These are phyloP conservation scores for Tricladium varicosporioides DNA, from an alignment of 2,329 filamentous ascomycete genomes.

Conservation along the genomic window DNA sequence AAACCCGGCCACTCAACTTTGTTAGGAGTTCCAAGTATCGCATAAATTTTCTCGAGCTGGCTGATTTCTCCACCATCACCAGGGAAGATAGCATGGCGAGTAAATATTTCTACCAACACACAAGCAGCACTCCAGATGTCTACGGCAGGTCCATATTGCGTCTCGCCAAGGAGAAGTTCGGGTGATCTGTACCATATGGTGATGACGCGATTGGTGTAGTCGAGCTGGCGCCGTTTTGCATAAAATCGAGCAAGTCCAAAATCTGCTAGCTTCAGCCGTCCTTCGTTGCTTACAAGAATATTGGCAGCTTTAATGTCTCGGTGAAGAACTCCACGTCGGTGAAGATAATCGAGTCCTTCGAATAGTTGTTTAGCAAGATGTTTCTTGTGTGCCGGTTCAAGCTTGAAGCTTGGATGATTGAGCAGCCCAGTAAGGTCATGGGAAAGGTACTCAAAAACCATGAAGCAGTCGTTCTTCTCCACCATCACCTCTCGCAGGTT, in stretches of 20 bases:
- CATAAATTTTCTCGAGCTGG: slow-evolving; percentile 96
- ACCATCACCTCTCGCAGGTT: slow-evolving; percentile 92
- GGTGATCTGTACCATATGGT: slow-evolving; percentile 97
- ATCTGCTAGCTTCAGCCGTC: slow-evolving; percentile 88
- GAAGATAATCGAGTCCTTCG: slow-evolving; percentile 88
- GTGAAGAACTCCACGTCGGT: slow-evolving; percentile 89
- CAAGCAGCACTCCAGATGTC: slow-evolving; percentile 98
- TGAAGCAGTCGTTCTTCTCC: slow-evolving; percentile 97
- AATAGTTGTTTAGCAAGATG: slow-evolving; percentile 91
- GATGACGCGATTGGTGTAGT: slow-evolving; percentile 98
- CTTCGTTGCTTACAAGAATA: slow-evolving; percentile 87
- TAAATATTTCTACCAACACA: slow-evolving; percentile 96
- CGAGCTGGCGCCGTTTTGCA: slow-evolving; percentile 83
- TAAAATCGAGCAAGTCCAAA: slow-evolving; percentile 97
- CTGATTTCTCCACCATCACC: slow-evolving; percentile 95
- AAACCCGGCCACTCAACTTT: slow-evolving; percentile 83
- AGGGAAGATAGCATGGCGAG: slow-evolving; percentile 87
- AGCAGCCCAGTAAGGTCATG: slow-evolving; percentile 93
- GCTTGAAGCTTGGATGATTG: slow-evolving; percentile 88
- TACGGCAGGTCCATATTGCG: slow-evolving; percentile 83
- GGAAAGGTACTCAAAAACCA: slow-evolving; percentile 98
- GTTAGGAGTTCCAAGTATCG: slow-evolving; percentile 83
- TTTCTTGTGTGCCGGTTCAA: slow-evolving; percentile 86
- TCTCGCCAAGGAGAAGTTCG: slow-evolving; percentile 87
- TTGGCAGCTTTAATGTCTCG: slow-evolving; percentile 98